Evolutionary conservation across 768 basidiomycete species (phyloP), one percentile per base, ranked within the genome.

Genomic region (Daedaleopsis nitida): DNA sequence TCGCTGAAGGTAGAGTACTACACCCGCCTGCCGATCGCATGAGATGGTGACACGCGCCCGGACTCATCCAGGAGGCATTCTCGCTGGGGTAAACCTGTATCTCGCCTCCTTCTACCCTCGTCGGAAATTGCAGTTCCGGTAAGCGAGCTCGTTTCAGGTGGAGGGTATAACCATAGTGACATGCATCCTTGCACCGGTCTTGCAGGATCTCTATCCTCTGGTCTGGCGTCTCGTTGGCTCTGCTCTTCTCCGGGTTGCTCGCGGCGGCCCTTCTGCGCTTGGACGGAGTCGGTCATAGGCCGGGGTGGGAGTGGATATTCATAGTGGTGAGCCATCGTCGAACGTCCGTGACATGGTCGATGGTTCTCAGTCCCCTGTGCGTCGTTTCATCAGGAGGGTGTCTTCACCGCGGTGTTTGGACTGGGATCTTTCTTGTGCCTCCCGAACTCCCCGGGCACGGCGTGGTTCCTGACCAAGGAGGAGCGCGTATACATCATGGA

Each of bases 271-370:
- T 90, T 52, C 68, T 77, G 23, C 71, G 83, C 14, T 83, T 90
- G 77, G 70, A 85, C 50, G 83, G 83, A 14, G 71, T 78, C 8
- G 77, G 80, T 1, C 81, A 83, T 7, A 78, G 73, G 56, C 75
- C 80, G 1, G 86, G 83, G 0, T 89, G 87, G 87, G 76, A 81
- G n/a, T 90, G 86, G 86, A 83, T 88, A 43, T 86, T 87, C 70
- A 83, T 86, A 55, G 73, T 87, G 27, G 81, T 83, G 70, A 1
- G 70, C 27, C 4, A 32, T 32, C 27, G 27, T 32, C 27, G 27
- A 32, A 32, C 27, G 27, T 32, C 27, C 27, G 27, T 32, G 27
- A 32, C 27, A 32, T 32, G 7, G 7, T 32, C 27, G 27, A 32
- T 32, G 7, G 27, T 32, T 32, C 27, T 32, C 27, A 32, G 27